A percentile compares a stretch with the other conserved stretches of the same genome.
phyloP scores from a whole-genome alignment of 345 rosid genomes.

The Citrus medica region DNA sequence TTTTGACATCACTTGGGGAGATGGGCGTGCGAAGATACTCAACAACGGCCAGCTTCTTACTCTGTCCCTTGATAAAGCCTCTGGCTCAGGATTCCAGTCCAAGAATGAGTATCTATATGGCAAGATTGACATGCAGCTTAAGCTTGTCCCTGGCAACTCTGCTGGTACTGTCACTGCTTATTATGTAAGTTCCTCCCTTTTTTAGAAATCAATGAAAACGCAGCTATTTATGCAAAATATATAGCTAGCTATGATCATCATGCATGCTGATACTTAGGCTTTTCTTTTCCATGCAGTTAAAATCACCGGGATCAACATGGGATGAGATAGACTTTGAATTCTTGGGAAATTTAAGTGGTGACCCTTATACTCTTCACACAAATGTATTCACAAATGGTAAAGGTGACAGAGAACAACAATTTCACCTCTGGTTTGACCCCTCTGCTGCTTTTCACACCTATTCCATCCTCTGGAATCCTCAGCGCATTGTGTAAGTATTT shows the following conservation, averaged over 20 bases:
- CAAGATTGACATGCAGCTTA: not conserved
- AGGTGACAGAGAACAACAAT: constrained; percentile 74
- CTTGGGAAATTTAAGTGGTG: constrained; percentile 61
- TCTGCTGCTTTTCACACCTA: constrained; percentile 68
- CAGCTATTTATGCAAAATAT: too few relatives aligned
- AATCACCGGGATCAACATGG: constrained; percentile 50
- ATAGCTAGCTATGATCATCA: too few relatives aligned
- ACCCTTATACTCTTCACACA: constrained; percentile 71
- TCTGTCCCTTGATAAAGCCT: not conserved
- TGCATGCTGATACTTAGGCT: too few relatives aligned
- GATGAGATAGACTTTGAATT: constrained; percentile 81
- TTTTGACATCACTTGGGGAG: not conserved
- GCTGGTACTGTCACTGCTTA: not conserved
- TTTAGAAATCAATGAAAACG: too few relatives aligned
- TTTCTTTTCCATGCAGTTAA: constrained; percentile 28
- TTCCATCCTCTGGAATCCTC: constrained; percentile 70
- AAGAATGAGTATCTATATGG: constrained; percentile 26
- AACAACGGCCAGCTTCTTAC: not conserved
- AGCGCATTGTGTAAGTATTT: constrained; percentile 42
- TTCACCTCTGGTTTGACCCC: constrained; percentile 76
- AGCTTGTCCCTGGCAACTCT: not conserved
- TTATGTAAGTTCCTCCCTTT: not conserved
- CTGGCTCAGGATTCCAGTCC: constrained; percentile 1
- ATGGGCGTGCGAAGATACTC: not conserved
- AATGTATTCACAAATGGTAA: constrained; percentile 60